These are phyloP conservation scores for Aegilops sharonensis DNA, from an alignment of 176 grass and related monocot genomes.

Conservation along the genomic window DNA sequence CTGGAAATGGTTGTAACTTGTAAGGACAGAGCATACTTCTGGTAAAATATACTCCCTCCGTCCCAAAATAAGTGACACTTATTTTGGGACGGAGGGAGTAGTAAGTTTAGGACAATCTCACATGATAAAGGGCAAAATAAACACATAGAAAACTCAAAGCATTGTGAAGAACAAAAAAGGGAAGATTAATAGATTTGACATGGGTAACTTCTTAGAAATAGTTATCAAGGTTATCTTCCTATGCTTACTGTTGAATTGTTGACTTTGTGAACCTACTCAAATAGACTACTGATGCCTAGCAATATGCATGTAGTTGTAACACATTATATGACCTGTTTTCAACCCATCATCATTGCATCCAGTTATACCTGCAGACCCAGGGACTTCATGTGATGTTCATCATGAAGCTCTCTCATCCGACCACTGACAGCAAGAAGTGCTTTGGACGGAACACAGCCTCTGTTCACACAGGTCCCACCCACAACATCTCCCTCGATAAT, in stretches of 20 bases:
- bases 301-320: not conserved
- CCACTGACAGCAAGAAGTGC: conserved; percentile 97
- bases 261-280: not conserved
- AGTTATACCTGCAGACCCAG: conserved; percentile 69
- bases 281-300: not conserved
- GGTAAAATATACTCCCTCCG: not conserved
- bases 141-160: not conserved
- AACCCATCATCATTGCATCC: not conserved
- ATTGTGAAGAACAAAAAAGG: not conserved
- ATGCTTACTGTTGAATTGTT: not conserved
- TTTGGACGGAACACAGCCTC: conserved; percentile 37
- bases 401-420: conserved; percentile 81
- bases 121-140: not conserved
- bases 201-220: not conserved
- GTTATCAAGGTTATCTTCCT: not conserved
- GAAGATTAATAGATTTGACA: not conserved
- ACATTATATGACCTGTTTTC: not conserved
- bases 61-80: too few relatives aligned
- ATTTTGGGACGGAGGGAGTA: not conserved
- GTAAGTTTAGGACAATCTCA: not conserved
- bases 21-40: not conserved
- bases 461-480: conserved; percentile 41
- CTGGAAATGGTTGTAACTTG: conserved; percentile 4
- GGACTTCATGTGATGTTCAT: conserved; percentile 93
- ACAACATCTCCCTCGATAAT: conserved; percentile 96